These are phyloP conservation scores for Chlorencoelia australis DNA, from an alignment of 2,329 filamentous ascomycete genomes.

Conservation along the genomic window DNA sequence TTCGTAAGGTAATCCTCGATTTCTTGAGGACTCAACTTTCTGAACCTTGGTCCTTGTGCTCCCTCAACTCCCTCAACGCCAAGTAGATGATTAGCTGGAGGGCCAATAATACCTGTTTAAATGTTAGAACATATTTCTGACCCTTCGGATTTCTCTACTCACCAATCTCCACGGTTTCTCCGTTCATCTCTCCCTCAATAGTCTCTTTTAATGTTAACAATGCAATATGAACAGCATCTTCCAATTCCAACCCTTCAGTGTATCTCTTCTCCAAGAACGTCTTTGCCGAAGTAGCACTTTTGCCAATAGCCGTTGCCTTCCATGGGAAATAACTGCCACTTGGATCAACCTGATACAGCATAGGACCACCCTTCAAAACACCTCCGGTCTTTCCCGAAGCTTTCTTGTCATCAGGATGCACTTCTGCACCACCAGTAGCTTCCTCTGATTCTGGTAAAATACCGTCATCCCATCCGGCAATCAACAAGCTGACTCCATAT, in stretches of 20 bases:
- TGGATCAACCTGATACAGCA: constrained; percentile 98
- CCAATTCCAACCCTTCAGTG: constrained; percentile 90
- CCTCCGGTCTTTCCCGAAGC: constrained; percentile 81
- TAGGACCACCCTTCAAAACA: constrained; percentile 89
- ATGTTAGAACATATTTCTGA: constrained; percentile 15
- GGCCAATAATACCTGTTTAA: constrained; percentile 75
- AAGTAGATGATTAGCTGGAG: constrained; percentile 84
- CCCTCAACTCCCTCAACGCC: constrained; percentile 85
- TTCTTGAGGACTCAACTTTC: constrained; percentile 92
- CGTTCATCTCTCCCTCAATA: constrained; percentile 98
- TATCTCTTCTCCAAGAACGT: constrained; percentile 99
- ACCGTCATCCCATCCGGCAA: constrained; percentile 97
- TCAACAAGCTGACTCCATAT: constrained; percentile 89
- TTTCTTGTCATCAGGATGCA: constrained; percentile 61
- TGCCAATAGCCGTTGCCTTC: constrained; percentile 98
- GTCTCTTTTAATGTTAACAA: constrained; percentile 96
- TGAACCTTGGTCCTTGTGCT: constrained; percentile 75
- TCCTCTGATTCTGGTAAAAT: constrained; percentile 75
- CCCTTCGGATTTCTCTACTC: constrained; percentile 28
- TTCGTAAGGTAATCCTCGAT: constrained; percentile 99
- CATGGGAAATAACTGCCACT: constrained; percentile 98
- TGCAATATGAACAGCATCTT: constrained; percentile 97
- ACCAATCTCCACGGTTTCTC: constrained; percentile 97
- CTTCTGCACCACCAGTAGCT: constrained; percentile 39
- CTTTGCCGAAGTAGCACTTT: constrained; percentile 96